Evolutionary conservation across 2,329 filamentous ascomycete species (phyloP).

Genomic region (Didymella keratinophila): DNA sequence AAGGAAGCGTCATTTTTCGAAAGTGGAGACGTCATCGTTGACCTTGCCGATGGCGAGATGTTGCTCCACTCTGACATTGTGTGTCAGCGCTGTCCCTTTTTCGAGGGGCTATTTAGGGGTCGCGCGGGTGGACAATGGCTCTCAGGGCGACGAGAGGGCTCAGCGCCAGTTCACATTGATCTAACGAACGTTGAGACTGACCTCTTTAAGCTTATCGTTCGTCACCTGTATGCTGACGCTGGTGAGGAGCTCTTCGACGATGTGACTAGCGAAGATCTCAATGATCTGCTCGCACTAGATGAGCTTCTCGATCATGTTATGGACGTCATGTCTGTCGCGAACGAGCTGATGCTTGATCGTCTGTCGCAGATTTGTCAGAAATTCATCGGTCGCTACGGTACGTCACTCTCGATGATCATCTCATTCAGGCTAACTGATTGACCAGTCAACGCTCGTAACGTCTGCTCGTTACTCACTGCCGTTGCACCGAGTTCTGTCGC

Average conservation of each 20-base stretch:
- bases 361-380: conserved; percentile 89
- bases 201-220: conserved; percentile 80
- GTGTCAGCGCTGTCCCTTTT: conserved; percentile 89
- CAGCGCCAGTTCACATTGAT: conserved; percentile 72
- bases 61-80: conserved; percentile 79
- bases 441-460: conserved; percentile 68
- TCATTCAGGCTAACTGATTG: conserved; percentile 13
- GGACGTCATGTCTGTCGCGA: conserved; percentile 87
- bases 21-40: conserved; percentile 79
- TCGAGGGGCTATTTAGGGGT: conserved; percentile 88
- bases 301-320: conserved; percentile 89
- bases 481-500: conserved; percentile 83
- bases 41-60: conserved; percentile 76
- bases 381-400: conserved; percentile 78
- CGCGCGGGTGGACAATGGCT: conserved; percentile 87
- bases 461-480: conserved; percentile 83
- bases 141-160: conserved; percentile 65
- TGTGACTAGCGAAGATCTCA: conserved; percentile 68
- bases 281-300: conserved; percentile 64
- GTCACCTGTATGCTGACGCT: conserved; percentile 82
- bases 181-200: conserved; percentile 78
- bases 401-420: conserved; percentile 38
- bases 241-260: conserved; percentile 83
- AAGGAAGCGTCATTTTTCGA: conserved; percentile 75
- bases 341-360: conserved; percentile 94